Evolutionary conservation across 352 stramenopile genomes (phyloP).

Genomic region (Globisporangium parvum): DNA sequence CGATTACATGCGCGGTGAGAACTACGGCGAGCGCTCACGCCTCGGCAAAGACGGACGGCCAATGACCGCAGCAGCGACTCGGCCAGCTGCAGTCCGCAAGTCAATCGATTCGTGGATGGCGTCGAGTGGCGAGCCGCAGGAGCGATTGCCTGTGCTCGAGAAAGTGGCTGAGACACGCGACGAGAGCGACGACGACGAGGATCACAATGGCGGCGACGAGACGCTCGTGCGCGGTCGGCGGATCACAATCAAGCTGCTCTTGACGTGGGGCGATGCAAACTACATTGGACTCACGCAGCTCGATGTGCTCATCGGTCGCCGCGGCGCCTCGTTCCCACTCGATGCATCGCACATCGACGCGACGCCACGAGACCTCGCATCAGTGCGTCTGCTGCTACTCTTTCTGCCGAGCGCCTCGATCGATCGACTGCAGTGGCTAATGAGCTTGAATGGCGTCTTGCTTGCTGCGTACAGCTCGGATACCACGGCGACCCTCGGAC

Average conservation of each 20-base stretch:
- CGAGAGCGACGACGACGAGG: conserved; percentile 11
- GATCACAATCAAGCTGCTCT: conserved; percentile 48
- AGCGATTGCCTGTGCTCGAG: conserved; percentile 29
- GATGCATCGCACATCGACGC: conserved; percentile 45
- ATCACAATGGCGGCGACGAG: conserved; percentile 5
- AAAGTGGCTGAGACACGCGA: conserved; percentile 23
- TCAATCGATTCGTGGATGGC: conserved; percentile 39
- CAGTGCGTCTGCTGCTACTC: conserved; percentile 24
- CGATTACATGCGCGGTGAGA: conserved; percentile 8
- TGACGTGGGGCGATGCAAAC: conserved; percentile 74
- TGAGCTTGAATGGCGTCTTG: background rate
- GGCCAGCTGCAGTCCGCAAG: conserved; percentile 16
- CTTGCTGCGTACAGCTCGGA: conserved; percentile 31
- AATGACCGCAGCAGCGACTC: conserved; percentile 34
- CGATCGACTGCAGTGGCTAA: background rate
- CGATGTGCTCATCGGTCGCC: conserved; percentile 47
- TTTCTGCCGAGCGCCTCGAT: background rate
- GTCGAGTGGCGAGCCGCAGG: conserved; percentile 35
- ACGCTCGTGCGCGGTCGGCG: conserved; percentile 27
- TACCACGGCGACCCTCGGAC: conserved; percentile 80
- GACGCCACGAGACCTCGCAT: conserved; percentile 57
- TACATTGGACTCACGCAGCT: conserved; percentile 85
- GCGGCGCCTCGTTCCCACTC: conserved; percentile 32
- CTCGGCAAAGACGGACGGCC: conserved; percentile 25
- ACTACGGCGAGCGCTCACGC: conserved; percentile 5